These are phyloP conservation scores for Eragrostis nindensis DNA, from an alignment of 176 grass and related monocot genomes.

Conservation along the genomic window DNA sequence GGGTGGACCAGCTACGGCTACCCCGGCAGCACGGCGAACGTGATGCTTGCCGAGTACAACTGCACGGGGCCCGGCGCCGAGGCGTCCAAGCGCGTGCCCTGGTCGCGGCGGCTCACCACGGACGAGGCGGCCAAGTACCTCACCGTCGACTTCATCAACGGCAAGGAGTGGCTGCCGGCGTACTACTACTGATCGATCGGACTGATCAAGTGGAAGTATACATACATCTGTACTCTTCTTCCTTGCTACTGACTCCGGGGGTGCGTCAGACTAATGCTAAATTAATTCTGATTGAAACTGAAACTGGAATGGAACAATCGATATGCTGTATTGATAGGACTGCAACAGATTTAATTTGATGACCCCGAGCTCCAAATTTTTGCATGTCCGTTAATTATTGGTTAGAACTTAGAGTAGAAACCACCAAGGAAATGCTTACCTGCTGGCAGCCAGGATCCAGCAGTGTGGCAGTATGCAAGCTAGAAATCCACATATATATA, in stretches of 20 bases:
- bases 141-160: constrained; percentile 82
- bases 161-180: constrained; percentile 85
- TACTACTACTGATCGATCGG: constrained; percentile 52
- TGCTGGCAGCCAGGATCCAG: no score
- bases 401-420: background rate
- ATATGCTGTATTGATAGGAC: background rate
- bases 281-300: constrained; percentile 8
- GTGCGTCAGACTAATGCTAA: constrained; percentile 1
- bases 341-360: background rate
- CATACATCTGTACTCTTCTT: background rate
- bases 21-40: constrained; percentile 50
- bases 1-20: constrained; percentile 68
- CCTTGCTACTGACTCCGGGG: background rate
- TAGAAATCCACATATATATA: background rate
- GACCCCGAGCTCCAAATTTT: background rate
- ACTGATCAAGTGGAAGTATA: background rate
- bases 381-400: background rate
- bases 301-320: background rate
- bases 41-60: constrained; percentile 66
- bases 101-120: constrained; percentile 48
- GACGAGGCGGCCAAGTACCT: constrained; percentile 59
- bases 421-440: background rate
- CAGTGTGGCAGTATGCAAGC: background rate
- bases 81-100: constrained; percentile 32
- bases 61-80: constrained; percentile 72